These are phyloP conservation scores for Geotrichum macrosporum DNA, from an alignment of 1,139 yeast species.

Conservation along the genomic window DNA sequence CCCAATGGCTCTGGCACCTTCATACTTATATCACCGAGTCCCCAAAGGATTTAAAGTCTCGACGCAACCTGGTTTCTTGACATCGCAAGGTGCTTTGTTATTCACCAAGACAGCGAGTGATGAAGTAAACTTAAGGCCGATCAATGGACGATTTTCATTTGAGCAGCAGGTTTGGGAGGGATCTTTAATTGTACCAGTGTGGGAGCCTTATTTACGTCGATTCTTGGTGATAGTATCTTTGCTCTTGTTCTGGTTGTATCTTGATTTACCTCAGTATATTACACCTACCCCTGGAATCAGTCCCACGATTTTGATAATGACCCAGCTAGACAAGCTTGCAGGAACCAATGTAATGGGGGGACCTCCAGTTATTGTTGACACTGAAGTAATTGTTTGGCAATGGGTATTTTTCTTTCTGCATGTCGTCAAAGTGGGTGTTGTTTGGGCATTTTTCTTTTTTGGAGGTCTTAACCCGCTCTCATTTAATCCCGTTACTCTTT, in stretches of 20 bases:
- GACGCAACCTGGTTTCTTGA: conserved; percentile 73
- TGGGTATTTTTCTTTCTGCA: conserved; percentile 68
- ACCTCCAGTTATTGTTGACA: no score
- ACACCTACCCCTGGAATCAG: conserved; percentile 91
- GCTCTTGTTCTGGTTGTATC: conserved; percentile 75
- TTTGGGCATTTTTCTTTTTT: conserved; percentile 55
- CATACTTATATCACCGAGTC: conserved; percentile 57
- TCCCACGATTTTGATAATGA: conserved; percentile 58
- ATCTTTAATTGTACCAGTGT: conserved; percentile 75
- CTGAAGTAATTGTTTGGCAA: conserved; percentile 53
- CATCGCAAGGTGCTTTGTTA: conserved; percentile 74
- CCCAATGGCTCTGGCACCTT: conserved; percentile 80
- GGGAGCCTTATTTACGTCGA: conserved; percentile 57
- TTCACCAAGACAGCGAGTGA: conserved; percentile 58
- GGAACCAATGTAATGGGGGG: no score
- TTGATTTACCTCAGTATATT: conserved; percentile 82
- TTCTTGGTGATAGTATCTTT: conserved; percentile 45
- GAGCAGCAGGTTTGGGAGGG: conserved; percentile 67
- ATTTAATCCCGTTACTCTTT: conserved; percentile 43
- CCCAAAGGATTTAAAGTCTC: conserved; percentile 69
- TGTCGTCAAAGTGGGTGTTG: conserved; percentile 52
- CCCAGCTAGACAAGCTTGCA: conserved; percentile 32
- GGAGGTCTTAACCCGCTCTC: conserved; percentile 77
- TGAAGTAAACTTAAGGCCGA: conserved; percentile 42
- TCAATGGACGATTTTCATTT: conserved; percentile 43